phyloP scores from a whole-genome alignment of 331 rosid species.

The Erythrophleum ivorense region DNA sequence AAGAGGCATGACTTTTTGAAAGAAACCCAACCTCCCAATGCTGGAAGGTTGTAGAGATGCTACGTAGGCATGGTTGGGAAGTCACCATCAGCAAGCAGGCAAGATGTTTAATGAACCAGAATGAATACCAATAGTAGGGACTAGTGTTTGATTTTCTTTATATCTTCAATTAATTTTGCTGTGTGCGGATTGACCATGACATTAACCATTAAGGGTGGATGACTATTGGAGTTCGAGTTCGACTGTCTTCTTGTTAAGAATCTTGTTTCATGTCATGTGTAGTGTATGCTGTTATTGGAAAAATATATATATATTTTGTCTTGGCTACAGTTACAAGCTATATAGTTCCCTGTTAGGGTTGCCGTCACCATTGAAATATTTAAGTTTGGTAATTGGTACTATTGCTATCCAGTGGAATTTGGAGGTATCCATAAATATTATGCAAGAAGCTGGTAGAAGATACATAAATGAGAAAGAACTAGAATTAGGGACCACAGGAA shows the following conservation, averaged over 20 bases:
- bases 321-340: too few species aligned
- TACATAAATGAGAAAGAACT: neutral
- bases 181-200: neutral
- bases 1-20: slow-evolving; percentile 10
- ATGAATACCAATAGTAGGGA: neutral
- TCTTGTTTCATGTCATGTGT: neutral
- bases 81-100: slow-evolving; percentile 9
- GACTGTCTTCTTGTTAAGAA: neutral
- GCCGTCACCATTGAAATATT: neutral
- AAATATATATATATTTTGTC: too few species aligned
- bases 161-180: neutral
- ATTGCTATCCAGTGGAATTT: neutral
- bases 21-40: neutral
- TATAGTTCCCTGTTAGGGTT: neutral
- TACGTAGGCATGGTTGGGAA: neutral
- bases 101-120: neutral
- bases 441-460: neutral
- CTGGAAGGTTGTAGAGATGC: neutral
- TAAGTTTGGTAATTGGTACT: neutral
- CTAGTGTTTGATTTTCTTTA: neutral
- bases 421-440: neutral
- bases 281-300: neutral
- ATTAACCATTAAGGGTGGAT: neutral
- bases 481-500: neutral
- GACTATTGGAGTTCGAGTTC: neutral